Base-by-base conservation (phyloP, 495 filamentous ascomycete genomes). In the Aspergillus kassunensis region DNA sequence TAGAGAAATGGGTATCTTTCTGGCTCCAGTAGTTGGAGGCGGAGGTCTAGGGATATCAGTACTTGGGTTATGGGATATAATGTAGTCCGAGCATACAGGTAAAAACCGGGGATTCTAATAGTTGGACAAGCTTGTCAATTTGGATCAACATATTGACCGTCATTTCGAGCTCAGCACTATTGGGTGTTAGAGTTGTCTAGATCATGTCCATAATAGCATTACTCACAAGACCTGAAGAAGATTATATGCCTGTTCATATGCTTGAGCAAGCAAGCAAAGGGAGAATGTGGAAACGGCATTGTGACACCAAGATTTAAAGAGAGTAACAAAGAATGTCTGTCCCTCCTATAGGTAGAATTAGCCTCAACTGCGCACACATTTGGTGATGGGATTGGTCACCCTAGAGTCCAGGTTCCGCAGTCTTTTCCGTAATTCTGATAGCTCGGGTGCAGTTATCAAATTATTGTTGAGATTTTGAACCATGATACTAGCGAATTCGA, bases 381-480 rank as follows among this genome's bases (percentile, higher is more conserved):
- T 20, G 4, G 11, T 23, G 9, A 19, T 37, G 24, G n/a, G 16
- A 27, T 16, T 35, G 50, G 54, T 34, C 69, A 89, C 89, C 68
- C 83, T 88, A 0, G 88, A 88, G 64, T 97, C 93, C 10, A 96
- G 75, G 63, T 93, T 97, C 23, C 92, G 80, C 41, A 99, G 75
- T 16, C 93, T 78, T 66, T 95, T 96, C 39, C 95, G 80, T 37
- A 99, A 74, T 44, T 96, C 95, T 0, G 89, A 83, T 27, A 99
- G 76, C 63, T 99, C 91, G 0, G 95, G 95, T 0, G 95, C 95
- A 10, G 95, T 99, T 57, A 97, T 97, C 16, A 99, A 80, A 57
- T 97, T 99, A 61, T 99, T 99, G 70, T 99, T 99, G 37, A 99
- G 76, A 66, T 97, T 97, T 62, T 97, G 95, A 21, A 99, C 90